Evolutionary conservation across 2,329 filamentous ascomycete species (phyloP), one percentile per base, ranked within the genome.

Genomic region (Cephalotrichum gorgonifer): DNA sequence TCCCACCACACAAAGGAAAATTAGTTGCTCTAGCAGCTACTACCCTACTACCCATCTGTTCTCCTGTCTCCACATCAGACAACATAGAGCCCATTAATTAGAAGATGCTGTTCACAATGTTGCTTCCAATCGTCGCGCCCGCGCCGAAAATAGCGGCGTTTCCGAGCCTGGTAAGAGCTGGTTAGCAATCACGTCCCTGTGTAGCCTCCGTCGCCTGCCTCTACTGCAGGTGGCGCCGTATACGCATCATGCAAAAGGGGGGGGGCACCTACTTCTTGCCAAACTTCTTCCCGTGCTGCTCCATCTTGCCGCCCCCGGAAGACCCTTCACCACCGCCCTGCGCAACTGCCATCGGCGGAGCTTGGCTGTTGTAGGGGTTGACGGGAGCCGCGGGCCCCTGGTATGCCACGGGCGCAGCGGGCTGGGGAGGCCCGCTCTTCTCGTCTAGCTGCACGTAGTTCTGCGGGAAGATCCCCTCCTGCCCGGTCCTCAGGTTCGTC

Each of bases 381-480:
- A 51, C 43, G 7, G 51, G 53, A 15, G 49, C 49, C 6, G 23
- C 12, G 51, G 51, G 17, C n/a, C 46, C 48, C 72, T 62, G 76
- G 73, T 8, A 61, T 62, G 26, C 71, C 71, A 5, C 71, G 68
- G 2, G 67, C 65, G 67, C 57, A n/a, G n/a, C n/a, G n/a, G n/a
- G 35, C n/a, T 8, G 17, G 17, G 35, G 35, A 9, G 17, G 17
- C 35, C 35, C 7, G 17, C 17, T 22, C 56, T 85, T 75, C 57
- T 90, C 82, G 47, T 86, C 68, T 47, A 87, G 72, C 17, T 50
- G 46, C 54, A 95, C 90, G 63, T 97, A 97, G 64, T 79, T 88
- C 57, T 85, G 80, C n/a, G 91, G 91, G 76, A 97, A 97, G 64
- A 97, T 95, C 58, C 91, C 91, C 69, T 95, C 88, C 56, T 79